Evolutionary conservation across 2,329 filamentous ascomycete species (phyloP).

Genomic region (Diaporthe velutina): DNA sequence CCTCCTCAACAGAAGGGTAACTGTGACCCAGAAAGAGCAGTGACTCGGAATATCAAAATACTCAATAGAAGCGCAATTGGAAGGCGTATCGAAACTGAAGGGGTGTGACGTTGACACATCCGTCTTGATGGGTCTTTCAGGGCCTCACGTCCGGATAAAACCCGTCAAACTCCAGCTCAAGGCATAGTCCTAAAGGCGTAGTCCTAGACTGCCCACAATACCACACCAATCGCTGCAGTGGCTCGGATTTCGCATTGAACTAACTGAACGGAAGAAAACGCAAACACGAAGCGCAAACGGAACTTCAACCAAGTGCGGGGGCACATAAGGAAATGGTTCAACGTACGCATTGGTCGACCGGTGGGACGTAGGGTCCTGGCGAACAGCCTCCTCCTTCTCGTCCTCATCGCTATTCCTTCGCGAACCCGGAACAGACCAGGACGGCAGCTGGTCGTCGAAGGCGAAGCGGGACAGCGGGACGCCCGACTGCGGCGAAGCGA

Average conservation of each 20-base stretch:
- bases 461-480: slow-evolving; percentile 68
- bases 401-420: slow-evolving; percentile 93
- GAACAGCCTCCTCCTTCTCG: slow-evolving; percentile 82
- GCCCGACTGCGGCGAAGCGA: slow-evolving; percentile 81
- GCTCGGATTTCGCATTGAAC: not conserved
- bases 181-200: not conserved
- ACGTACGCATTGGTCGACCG: slow-evolving; percentile 86
- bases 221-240: not conserved
- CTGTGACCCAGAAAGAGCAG: not conserved
- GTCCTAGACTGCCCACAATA: not conserved
- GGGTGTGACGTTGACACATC: not conserved
- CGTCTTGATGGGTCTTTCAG: not conserved
- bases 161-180: not conserved
- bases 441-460: slow-evolving; percentile 77
- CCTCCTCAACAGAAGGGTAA: not conserved
- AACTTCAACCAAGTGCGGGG: slow-evolving; percentile 18
- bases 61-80: not conserved
- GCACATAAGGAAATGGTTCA: slow-evolving; percentile 33
- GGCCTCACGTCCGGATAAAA: not conserved
- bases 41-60: not conserved
- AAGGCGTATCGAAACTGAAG: not conserved
- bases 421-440: slow-evolving; percentile 87
- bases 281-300: not conserved
- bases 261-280: not conserved
- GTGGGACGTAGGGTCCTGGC: slow-evolving; percentile 78